phyloP scores from a whole-genome alignment of 2,329 filamentous ascomycete genomes.

The Pseudogymnoascus sp. region DNA sequence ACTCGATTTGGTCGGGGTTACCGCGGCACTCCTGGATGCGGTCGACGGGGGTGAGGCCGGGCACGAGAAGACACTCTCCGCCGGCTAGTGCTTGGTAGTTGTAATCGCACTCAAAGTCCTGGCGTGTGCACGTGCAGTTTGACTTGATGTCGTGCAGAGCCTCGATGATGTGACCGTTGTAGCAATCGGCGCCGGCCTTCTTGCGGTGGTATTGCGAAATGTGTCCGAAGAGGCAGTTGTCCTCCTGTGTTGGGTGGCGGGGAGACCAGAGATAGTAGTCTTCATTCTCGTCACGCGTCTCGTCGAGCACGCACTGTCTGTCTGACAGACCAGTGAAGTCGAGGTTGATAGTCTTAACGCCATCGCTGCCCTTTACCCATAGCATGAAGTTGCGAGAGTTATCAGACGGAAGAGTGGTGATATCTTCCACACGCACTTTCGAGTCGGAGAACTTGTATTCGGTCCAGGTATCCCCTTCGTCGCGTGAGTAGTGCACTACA shows the following conservation, averaged over 20 bases:
- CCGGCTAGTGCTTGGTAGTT: constrained; percentile 78
- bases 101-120: constrained; percentile 94
- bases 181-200: constrained; percentile 69
- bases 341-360: constrained; percentile 67
- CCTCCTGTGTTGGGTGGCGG: constrained; percentile 66
- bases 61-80: constrained; percentile 67
- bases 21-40: constrained; percentile 47
- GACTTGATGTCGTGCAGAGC: constrained; percentile 59
- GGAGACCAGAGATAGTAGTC: constrained; percentile 89
- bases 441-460: constrained; percentile 64
- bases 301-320: constrained; percentile 59
- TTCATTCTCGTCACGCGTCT: constrained; percentile 46
- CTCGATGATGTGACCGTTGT: constrained; percentile 65
- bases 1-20: constrained; percentile 64
- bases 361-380: constrained; percentile 59
- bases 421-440: constrained; percentile 65
- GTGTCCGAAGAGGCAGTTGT: constrained; percentile 89
- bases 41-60: constrained; percentile 58
- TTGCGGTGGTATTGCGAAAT: constrained; percentile 85
- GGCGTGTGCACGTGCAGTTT: constrained; percentile 75
- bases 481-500: constrained; percentile 62
- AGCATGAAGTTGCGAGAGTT: constrained; percentile 85
- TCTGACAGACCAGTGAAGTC: constrained; percentile 80
- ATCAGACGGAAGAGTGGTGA: constrained; percentile 83
- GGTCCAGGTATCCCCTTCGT: constrained; percentile 74